These are phyloP conservation scores for Medicago arabica DNA, from an alignment of 306 rosid genomes.

Conservation along the genomic window DNA sequence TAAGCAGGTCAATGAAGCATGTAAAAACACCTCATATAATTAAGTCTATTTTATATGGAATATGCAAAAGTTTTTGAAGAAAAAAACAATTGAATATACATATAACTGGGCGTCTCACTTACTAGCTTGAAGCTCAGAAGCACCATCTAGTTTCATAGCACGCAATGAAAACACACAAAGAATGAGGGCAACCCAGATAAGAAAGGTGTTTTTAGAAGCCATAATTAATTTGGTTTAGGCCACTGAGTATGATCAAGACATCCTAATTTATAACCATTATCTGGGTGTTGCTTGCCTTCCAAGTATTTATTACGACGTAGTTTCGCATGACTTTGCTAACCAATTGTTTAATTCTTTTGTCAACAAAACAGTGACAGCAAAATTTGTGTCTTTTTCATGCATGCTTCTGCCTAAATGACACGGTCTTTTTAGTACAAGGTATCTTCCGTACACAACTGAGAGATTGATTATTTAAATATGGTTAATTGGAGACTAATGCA, in stretches of 20 bases:
- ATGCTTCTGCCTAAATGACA: too few species aligned
- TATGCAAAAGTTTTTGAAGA: too few species aligned
- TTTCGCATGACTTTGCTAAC: neutral
- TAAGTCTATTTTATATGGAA: too few species aligned
- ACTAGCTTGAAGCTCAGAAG: constrained; percentile 7
- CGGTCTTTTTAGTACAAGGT: too few species aligned
- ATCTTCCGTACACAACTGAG: too few species aligned
- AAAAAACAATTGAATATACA: too few species aligned
- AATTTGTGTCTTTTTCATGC: too few species aligned
- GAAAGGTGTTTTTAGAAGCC: constrained; percentile 18
- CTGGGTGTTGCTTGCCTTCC: neutral
- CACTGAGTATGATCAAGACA: neutral
- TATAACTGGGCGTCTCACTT: neutral
- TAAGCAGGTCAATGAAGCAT: neutral
- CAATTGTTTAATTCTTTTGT: neutral
- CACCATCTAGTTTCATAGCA: neutral
- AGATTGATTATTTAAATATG: too few species aligned
- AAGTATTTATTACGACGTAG: neutral
- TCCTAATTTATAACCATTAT: neutral
- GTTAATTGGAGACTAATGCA: too few species aligned
- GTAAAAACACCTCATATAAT: too few species aligned
- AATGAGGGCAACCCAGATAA: constrained; percentile 28
- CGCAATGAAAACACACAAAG: neutral
- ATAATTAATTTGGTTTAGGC: neutral
- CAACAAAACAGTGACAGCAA: neutral